Evolutionary conservation across 352 stramenopile genomes (phyloP).

Genomic region (Globisporangium middletonii): DNA sequence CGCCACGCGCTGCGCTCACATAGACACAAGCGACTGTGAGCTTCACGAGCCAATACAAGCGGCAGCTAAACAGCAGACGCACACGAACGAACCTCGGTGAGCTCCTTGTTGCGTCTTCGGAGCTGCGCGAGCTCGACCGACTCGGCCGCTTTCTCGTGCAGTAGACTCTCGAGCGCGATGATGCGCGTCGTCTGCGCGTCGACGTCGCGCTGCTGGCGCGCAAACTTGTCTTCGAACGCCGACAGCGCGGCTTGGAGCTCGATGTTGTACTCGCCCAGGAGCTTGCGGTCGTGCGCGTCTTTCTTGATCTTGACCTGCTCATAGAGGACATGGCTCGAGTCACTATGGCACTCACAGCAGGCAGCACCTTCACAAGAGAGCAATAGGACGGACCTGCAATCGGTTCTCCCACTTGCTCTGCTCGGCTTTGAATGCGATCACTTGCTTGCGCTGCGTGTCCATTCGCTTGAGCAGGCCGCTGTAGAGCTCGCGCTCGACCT

Average conservation of each 20-base stretch:
- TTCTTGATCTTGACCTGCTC: slow-evolving; percentile 22
- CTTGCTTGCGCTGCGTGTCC: slow-evolving; percentile 62
- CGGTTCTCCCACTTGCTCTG: slow-evolving; percentile 82
- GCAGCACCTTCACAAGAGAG: not conserved
- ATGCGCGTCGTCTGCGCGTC: slow-evolving; percentile 52
- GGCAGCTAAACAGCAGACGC: not conserved
- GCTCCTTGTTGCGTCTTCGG: slow-evolving; percentile 30
- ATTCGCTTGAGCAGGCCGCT: slow-evolving; percentile 56
- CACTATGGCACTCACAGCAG: not conserved
- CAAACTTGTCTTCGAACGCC: slow-evolving; percentile 41
- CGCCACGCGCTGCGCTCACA: slow-evolving; percentile 29
- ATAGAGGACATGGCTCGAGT: not conserved
- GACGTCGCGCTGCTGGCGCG: slow-evolving; percentile 41
- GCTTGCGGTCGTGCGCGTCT: slow-evolving; percentile 72
- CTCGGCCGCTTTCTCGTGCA: slow-evolving; percentile 39
- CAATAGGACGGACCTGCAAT: slow-evolving; percentile 36
- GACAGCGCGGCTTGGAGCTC: slow-evolving; percentile 57
- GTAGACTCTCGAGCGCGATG: slow-evolving; percentile 54
- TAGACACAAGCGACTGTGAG: not conserved
- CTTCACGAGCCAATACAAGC: not conserved
- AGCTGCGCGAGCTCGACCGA: slow-evolving; percentile 29
- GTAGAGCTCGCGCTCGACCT: slow-evolving; percentile 45
- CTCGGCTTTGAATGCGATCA: slow-evolving; percentile 75
- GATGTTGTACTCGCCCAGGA: slow-evolving; percentile 77
- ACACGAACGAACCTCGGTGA: slow-evolving; percentile 32